Base-by-base conservation (phyloP, 2,329 filamentous ascomycete genomes). In the Pseudocercospora vitis region DNA sequence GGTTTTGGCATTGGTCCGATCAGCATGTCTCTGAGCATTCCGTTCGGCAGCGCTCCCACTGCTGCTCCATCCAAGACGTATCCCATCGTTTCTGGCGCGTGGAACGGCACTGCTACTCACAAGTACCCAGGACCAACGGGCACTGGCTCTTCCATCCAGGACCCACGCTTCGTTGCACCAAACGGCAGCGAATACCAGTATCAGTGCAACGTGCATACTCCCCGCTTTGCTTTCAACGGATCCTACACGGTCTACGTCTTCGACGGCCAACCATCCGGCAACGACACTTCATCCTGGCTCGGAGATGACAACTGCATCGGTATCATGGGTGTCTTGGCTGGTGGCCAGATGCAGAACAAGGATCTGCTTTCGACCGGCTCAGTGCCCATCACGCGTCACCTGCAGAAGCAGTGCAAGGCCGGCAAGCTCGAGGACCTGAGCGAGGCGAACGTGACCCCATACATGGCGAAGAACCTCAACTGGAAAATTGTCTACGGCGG, bases 191-290 rank as follows among this genome's bases (percentile, higher is more conserved):
- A 83, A 63, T 77, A 74, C 12, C 80, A 91, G 63, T 91, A 88
- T 82, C 77, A 84, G 33, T 82, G 81, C 61, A 87, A 87, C 63
- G 77, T 91, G 40, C 74, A 76, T 24, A 81, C 85, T 32, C 75
- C 78, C 47, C 84, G 82, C 57, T 79, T 82, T 55, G 81, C 81
- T 1, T 70, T 87, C 7, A 74, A 78, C 12, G 79, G 78, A 1
- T 81, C 84, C 0, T 89, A 86, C 65, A 76, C 74, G 55, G 74
- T 91, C 28, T 81, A 85, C 64, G 75, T 91, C 53, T 91, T 90
- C 70, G 67, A 89, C 3, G 86, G 84, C 0, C 65, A 76, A 1
- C 74, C 62, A 35, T 52, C 52, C 9, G 39, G 78, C 1, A 61
- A 65, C 4, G 73, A 83, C 44, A 61, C 73, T 1, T 58, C 59